Evolutionary conservation across 1,284 basidiomycete species (phyloP).

Genomic region (Omphalotus olearius): DNA sequence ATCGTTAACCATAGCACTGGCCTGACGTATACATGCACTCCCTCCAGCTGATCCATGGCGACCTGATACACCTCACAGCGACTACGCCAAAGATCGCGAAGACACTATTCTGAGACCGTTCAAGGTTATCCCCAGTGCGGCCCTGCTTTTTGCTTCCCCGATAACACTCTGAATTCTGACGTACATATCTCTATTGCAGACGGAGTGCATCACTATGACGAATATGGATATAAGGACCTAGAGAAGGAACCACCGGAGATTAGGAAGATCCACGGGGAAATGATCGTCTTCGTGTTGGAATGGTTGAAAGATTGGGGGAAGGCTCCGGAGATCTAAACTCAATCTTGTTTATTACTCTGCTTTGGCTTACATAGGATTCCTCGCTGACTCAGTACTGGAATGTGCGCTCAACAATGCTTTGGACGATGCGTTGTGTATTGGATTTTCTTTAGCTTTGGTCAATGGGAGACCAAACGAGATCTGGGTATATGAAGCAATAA

Average conservation of each 20-base stretch:
- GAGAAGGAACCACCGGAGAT: slow-evolving; percentile 77
- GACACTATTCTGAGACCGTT: slow-evolving; percentile 79
- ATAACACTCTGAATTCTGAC: background rate
- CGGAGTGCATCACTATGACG: slow-evolving; percentile 89
- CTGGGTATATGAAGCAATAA: too few species aligned
- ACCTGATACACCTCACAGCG: slow-evolving; percentile 82
- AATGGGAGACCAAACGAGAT: too few species aligned
- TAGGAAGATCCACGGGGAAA: slow-evolving; percentile 75
- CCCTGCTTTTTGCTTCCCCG: background rate
- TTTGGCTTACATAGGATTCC: too few species aligned
- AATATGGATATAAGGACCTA: slow-evolving; percentile 72
- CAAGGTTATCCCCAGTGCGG: slow-evolving; percentile 82
- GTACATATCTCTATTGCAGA: slow-evolving; percentile 34
- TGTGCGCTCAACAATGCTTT: too few species aligned
- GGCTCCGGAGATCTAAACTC: too few species aligned
- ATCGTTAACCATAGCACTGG: slow-evolving; percentile 17
- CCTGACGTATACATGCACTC: background rate
- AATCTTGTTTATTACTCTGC: too few species aligned
- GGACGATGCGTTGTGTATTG: too few species aligned
- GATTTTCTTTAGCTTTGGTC: too few species aligned
- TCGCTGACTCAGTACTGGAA: too few species aligned
- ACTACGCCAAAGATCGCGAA: slow-evolving; percentile 63
- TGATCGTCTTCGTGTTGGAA: slow-evolving; percentile 73
- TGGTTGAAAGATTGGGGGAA: slow-evolving; percentile 75
- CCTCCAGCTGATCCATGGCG: slow-evolving; percentile 80